Evolutionary conservation across 352 stramenopile species (phyloP).

Genomic region (Discostella stelligera): DNA sequence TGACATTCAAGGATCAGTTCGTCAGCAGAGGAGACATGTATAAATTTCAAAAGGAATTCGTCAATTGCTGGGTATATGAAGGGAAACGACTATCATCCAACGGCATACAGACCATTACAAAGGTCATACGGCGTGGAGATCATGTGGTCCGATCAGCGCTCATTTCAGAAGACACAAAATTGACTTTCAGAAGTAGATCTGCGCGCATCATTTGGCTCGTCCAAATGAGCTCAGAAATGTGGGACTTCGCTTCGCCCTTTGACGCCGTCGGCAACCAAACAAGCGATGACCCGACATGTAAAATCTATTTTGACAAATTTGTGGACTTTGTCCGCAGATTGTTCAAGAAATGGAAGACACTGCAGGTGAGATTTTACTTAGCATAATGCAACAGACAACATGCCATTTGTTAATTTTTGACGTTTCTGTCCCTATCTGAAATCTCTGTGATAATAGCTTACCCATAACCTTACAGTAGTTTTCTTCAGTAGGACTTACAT

Average conservation of each 20-base stretch:
- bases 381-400: not conserved
- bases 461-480: conserved; percentile 77
- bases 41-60: conserved; percentile 71
- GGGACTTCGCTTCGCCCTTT: conserved; percentile 78
- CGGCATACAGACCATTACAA: conserved; percentile 47
- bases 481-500: conserved; percentile 81
- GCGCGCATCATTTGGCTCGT: conserved; percentile 96
- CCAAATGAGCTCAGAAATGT: conserved; percentile 89
- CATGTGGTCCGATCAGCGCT: conserved; percentile 87
- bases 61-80: conserved; percentile 77
- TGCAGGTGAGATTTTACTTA: conserved; percentile 56
- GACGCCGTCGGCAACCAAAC: conserved; percentile 45
- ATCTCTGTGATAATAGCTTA: conserved; percentile 36
- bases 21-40: conserved; percentile 74
- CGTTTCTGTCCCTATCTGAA: not conserved
- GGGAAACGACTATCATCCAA: conserved; percentile 63
- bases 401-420: not conserved
- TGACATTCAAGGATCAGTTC: conserved; percentile 84
- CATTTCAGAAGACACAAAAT: conserved; percentile 93
- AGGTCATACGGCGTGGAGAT: conserved; percentile 86
- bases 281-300: conserved; percentile 59
- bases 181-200: conserved; percentile 92
- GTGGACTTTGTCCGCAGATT: conserved; percentile 70
- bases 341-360: conserved; percentile 82
- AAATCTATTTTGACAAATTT: conserved; percentile 83